Percentiles rank a stretch among this genome's conserved stretches.
phyloP scores from a whole-genome alignment of 2,329 filamentous ascomycete genomes.

The Boeremia lycopersici region DNA sequence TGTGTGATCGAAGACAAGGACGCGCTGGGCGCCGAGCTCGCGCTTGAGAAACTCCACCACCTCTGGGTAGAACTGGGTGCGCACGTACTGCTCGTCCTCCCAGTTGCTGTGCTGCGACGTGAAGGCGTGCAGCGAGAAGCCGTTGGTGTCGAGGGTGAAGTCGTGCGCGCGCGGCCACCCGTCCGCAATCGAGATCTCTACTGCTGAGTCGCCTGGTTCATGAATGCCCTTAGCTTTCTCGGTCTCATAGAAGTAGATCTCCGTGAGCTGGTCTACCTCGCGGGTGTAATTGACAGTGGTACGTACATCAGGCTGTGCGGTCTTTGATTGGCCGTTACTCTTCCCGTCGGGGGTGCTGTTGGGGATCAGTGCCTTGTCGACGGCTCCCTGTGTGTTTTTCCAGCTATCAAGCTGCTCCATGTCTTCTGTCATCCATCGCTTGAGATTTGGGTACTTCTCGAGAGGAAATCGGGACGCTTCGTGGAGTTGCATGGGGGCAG shows the following conservation, averaged over 20 bases:
- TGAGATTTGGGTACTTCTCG: conserved; percentile 48
- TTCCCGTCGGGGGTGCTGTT: background rate
- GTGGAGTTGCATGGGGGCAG: conserved; percentile 49
- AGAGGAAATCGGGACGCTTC: conserved; percentile 44
- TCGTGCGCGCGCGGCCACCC: conserved; percentile 51
- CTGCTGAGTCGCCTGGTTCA: conserved; percentile 48
- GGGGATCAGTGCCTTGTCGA: conserved; percentile 39
- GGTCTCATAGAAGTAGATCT: conserved; percentile 52
- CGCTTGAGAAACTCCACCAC: conserved; percentile 55
- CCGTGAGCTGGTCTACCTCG: conserved; percentile 48
- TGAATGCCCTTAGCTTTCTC: conserved; percentile 49
- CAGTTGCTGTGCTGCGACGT: conserved; percentile 47
- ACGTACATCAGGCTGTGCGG: conserved; percentile 11
- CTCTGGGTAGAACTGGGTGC: conserved; percentile 53
- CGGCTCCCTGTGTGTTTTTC: conserved; percentile 49
- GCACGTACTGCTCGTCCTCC: conserved; percentile 51
- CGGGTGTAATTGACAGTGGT: conserved; percentile 57
- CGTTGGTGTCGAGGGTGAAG: conserved; percentile 54
- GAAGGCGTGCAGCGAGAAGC: conserved; percentile 54
- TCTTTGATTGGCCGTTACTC: background rate
- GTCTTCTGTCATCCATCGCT: conserved; percentile 46
- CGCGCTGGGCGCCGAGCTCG: conserved; percentile 50
- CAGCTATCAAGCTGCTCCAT: conserved; percentile 48
- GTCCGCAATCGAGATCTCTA: conserved; percentile 50
- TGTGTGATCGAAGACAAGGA: conserved; percentile 59